Evolutionary conservation across 345 rosid species (phyloP).

Genomic region (Eucalyptus shirleyi): DNA sequence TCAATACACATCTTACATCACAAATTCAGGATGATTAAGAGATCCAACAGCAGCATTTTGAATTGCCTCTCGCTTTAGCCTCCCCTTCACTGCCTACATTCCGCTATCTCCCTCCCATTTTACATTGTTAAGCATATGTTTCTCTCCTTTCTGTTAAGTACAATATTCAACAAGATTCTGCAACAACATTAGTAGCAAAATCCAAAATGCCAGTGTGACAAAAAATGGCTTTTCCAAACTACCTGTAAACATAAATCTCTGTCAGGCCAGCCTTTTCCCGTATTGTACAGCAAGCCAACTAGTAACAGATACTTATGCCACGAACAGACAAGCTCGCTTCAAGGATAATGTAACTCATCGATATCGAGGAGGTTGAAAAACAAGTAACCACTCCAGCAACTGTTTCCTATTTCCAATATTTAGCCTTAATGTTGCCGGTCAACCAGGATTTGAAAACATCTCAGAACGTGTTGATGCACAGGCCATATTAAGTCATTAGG

Average conservation of each 20-base stretch:
- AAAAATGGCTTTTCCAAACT: not conserved
- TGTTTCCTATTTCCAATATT: constrained; percentile 38
- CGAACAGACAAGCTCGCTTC: not conserved
- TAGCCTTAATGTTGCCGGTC: constrained; percentile 5
- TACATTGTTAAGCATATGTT: not conserved
- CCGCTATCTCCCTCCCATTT: not conserved
- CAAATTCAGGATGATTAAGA: not conserved
- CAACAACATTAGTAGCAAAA: not conserved
- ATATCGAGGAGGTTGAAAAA: constrained; percentile 34
- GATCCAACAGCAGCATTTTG: not conserved
- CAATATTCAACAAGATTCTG: no score
- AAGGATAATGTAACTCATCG: not conserved
- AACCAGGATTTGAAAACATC: constrained; percentile 23
- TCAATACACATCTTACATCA: not conserved
- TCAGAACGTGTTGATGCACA: constrained; percentile 10
- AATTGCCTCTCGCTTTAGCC: not conserved
- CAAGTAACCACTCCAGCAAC: constrained; percentile 43
- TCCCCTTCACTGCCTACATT: not conserved
- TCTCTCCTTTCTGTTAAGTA: no score
- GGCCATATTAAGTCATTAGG: not conserved
- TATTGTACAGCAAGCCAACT: constrained; percentile 50
- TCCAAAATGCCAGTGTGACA: not conserved
- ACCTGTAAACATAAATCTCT: not conserved
- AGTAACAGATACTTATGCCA: not conserved
- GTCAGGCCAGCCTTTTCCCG: constrained; percentile 38